phyloP scores from a whole-genome alignment of 1,284 basidiomycete genomes.

The Takashimella koratensis region DNA sequence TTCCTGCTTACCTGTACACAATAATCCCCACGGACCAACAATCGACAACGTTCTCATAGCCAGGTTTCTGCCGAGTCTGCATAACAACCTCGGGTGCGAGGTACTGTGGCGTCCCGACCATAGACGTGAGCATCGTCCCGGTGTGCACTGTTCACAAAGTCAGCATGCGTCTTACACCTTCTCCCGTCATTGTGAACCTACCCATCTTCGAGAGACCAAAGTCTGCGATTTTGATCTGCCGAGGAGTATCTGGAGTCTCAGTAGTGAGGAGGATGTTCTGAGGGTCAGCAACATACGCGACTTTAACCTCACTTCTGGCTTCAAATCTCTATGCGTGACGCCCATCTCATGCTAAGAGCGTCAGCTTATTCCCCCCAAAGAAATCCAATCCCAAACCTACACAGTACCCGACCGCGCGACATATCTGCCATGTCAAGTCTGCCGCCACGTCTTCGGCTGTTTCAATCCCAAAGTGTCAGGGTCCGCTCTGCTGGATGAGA shows the following conservation, averaged over 20 bases:
- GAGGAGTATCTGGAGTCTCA: constrained; percentile 22
- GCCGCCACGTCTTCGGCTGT: constrained; percentile 44
- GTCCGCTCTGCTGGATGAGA: not conserved
- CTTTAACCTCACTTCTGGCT: constrained; percentile 64
- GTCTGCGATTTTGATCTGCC: constrained; percentile 64
- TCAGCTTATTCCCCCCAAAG: constrained; percentile 6
- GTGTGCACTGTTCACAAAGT: constrained; percentile 33
- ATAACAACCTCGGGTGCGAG: constrained; percentile 61
- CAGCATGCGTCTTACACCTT: too few species aligned
- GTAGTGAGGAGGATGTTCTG: constrained; percentile 48
- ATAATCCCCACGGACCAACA: constrained; percentile 93
- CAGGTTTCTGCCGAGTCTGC: constrained; percentile 58
- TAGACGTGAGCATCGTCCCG: constrained; percentile 44
- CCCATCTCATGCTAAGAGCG: constrained; percentile 38
- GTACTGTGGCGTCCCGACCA: constrained; percentile 51
- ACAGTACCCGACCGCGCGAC: constrained; percentile 48
- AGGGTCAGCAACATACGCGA: constrained; percentile 1
- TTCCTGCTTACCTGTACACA: constrained; percentile 77
- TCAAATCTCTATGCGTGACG: constrained; percentile 84
- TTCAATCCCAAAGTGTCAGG: not conserved
- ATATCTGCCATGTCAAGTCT: constrained; percentile 43
- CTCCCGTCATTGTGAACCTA: too few species aligned
- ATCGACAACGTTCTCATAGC: constrained; percentile 79
- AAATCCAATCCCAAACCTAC: constrained; percentile 30
- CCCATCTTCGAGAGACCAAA: constrained; percentile 89